Base-by-base conservation (phyloP, 2,329 filamentous ascomycete species). In the Cercospora citrullina region DNA sequence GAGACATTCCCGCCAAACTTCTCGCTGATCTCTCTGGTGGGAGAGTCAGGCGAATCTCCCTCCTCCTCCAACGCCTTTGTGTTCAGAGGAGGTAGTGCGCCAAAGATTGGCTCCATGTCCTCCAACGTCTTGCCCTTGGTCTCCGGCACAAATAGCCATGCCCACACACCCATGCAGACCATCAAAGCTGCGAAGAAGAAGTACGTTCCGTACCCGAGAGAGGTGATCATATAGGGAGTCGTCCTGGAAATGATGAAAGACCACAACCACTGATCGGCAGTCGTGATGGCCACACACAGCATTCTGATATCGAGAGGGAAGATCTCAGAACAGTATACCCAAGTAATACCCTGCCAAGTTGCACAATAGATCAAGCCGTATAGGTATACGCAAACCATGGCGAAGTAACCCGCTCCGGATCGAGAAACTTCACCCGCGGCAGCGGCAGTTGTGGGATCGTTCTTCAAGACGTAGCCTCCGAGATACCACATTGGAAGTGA, bases 71-170 rank as follows among this genome's bases (percentile, higher is more conserved):
- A 10, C 9, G 59, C 66, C 26, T 68, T 69, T 3, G 53, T 58
- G 39, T 66, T 68, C 3, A 69, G 51, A 12, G 64, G 60, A 30
- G 61, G 60, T 5, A 68, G 61, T 8, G 67, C 69, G 18, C 69
- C 69, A 58, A 71, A 71, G n/a, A 69, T 69, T 1, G 67, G 66
- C 26, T 71, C 69, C 69, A 71, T 71, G 18, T 71, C 69, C 48
- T 71, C 69, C 9, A 71, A 28, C 3, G 64, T 69, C 55, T 68
- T 69, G 31, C 89, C 89, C 81, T 91, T 91, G 9, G 90, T 92
- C 78, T 92, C 89, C 0, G 90, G 90, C 12, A 90, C 84, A 69
- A 88, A 85, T 80, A 90, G 87, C 81, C 83, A 90, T 60, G 88
- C 86, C 89, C 67, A 69, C 60, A 88, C 71, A 64, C 85, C 85